These are phyloP conservation scores for Scheffersomyces quercinus DNA, from an alignment of 1,139 yeast genomes.

Conservation along the genomic window DNA sequence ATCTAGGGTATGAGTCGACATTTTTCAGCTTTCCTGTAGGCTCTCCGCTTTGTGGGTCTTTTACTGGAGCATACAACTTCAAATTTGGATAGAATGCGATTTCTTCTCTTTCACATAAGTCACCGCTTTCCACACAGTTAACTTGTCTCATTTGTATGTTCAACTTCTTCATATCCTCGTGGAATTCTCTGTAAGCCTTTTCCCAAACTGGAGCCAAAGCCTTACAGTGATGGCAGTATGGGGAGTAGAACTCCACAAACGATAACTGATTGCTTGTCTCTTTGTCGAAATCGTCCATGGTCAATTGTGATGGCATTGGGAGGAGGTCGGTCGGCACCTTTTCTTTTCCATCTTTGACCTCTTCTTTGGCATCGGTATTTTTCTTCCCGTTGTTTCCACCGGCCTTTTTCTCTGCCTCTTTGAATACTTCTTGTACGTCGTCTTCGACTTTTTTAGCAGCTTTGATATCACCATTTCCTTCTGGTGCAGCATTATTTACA, in stretches of 20 bases:
- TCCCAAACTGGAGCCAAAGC: conserved; percentile 44
- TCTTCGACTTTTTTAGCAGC: background rate
- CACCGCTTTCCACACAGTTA: conserved; percentile 71
- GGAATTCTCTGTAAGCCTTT: conserved; percentile 47
- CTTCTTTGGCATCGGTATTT: background rate
- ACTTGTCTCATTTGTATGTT: conserved; percentile 65
- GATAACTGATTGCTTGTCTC: conserved; percentile 49
- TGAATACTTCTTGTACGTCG: background rate
- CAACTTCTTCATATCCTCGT: conserved; percentile 34
- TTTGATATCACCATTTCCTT: background rate
- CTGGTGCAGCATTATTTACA: too few species aligned
- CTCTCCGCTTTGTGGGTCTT: conserved; percentile 27
- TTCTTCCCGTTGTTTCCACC: background rate
- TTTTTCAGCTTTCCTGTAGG: conserved; percentile 32
- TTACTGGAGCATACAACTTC: conserved; percentile 58
- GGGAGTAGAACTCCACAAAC: conserved; percentile 28
- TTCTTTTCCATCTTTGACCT: conserved; percentile 4
- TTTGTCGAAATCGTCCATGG: conserved; percentile 41
- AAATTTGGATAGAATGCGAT: conserved; percentile 59
- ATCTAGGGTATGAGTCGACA: conserved; percentile 48
- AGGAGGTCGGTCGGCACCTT: conserved; percentile 2
- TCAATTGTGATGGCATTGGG: conserved; percentile 28
- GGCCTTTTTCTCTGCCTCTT: too few species aligned
- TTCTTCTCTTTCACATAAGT: conserved; percentile 63
- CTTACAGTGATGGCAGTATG: conserved; percentile 67